Conservation (phyloP, 495 filamentous ascomycete genomes). For the Podospora bellae-mahoneyi region DNA sequence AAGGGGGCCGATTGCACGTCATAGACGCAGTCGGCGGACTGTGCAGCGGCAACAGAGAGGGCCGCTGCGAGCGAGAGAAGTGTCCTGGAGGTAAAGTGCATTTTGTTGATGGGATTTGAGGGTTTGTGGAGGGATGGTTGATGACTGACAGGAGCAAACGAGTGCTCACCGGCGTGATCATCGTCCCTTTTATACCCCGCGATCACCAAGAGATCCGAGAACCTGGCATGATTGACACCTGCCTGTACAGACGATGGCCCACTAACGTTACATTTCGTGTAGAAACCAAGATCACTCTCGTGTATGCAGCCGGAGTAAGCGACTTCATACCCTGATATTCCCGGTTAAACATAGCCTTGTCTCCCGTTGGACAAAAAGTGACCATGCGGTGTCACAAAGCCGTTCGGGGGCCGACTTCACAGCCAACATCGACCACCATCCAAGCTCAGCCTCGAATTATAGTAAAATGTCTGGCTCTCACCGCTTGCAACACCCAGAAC, state of each 20-base stretch:
- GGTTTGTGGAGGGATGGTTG: background rate
- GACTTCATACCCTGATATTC: background rate
- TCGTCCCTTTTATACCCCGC: background rate
- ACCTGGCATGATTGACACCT: background rate
- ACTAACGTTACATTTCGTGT: background rate
- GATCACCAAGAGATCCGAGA: background rate
- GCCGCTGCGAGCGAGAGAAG: background rate
- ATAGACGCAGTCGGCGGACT: constrained; percentile 2
- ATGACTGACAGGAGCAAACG: no score
- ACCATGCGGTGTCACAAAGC: background rate
- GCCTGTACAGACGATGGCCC: background rate
- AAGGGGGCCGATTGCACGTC: background rate
- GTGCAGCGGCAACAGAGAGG: background rate
- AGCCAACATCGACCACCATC: background rate
- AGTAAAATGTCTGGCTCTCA: background rate
- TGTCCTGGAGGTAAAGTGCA: background rate
- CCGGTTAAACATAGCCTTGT: background rate
- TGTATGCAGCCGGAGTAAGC: background rate
- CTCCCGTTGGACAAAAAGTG: background rate
- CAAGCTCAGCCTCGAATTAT: background rate
- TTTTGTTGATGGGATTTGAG: background rate
- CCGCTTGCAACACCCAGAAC: background rate
- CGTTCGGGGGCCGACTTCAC: background rate
- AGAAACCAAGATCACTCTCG: no score
- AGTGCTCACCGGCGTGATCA: background rate